Percentiles rank a stretch among this genome's conserved stretches.
Conservation (phyloP, 768 basidiomycete species). For the Pleurotus tuoliensis region DNA sequence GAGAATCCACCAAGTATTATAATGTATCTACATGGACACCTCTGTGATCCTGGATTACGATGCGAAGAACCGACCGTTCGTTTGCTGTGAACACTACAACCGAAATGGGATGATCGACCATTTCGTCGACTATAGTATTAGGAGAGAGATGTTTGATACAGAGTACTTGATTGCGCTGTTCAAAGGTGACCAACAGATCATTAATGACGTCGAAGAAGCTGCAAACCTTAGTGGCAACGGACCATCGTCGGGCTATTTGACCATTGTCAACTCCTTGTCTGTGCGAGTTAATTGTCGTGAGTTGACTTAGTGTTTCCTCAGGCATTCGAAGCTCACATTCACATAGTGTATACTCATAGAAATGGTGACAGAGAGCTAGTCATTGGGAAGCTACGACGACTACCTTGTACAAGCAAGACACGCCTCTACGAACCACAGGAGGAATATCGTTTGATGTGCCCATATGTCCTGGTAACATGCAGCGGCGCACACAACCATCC, state of each 20-base stretch:
- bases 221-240: not conserved
- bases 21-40: too few species aligned
- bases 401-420: conserved; percentile 11
- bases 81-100: too few species aligned
- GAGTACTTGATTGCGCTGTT: not conserved
- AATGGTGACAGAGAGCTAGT: too few species aligned
- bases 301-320: too few species aligned
- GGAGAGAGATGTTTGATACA: not conserved
- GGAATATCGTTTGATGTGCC: conserved; percentile 9
- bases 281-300: not conserved
- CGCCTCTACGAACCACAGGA: conserved; percentile 13
- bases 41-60: too few species aligned
- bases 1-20: too few species aligned
- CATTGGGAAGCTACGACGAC: conserved; percentile 1
- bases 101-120: too few species aligned
- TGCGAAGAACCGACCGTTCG: too few species aligned
- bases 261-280: not conserved
- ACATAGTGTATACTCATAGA: too few species aligned
- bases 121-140: not conserved
- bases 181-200: not conserved
- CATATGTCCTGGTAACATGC: conserved; percentile 11
- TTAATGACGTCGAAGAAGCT: not conserved
- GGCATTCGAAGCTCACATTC: too few species aligned
- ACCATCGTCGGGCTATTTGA: not conserved
- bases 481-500: conserved; percentile 15